Conservation (phyloP, 1,284 basidiomycete species). For the Austropuccinia psidii region DNA sequence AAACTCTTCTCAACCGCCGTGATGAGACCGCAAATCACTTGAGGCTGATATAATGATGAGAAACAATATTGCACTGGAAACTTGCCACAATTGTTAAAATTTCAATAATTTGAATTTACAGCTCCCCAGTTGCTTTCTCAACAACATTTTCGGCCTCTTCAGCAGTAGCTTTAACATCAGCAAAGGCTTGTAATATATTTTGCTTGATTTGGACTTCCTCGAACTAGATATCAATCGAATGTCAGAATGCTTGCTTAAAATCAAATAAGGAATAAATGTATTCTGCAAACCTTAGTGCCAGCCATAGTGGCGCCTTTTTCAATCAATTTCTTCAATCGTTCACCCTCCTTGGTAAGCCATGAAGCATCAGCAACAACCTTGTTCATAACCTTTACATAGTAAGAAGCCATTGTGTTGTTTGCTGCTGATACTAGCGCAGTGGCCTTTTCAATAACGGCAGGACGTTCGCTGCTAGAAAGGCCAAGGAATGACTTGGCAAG, state of each 20-base stretch:
- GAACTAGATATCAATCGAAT: background rate
- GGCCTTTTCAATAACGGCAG: conserved; percentile 5
- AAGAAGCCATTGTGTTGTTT: conserved; percentile 13
- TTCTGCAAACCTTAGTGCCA: conserved; percentile 1
- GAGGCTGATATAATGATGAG: too few species aligned
- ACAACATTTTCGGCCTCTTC: conserved; percentile 10
- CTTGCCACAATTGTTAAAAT: background rate
- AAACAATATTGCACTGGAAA: background rate
- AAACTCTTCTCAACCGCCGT: too few species aligned
- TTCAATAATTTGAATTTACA: background rate
- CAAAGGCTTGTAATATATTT: conserved; percentile 32
- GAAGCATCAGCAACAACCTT: conserved; percentile 4
- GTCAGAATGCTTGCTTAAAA: background rate
- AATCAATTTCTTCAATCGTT: conserved; percentile 26
- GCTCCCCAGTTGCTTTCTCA: conserved; percentile 30
- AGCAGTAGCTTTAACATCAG: background rate
- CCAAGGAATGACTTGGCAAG: conserved; percentile 22
- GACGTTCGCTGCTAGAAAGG: background rate
- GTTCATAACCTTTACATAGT: conserved; percentile 34
- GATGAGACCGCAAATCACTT: too few species aligned
- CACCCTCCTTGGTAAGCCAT: conserved; percentile 24
- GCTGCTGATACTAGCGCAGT: conserved; percentile 14
- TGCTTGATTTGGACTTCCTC: conserved; percentile 36
- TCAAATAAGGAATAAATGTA: background rate
- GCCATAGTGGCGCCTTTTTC: conserved; percentile 31